Percentiles rank a stretch among this genome's conserved stretches.
phyloP scores from a whole-genome alignment of 2,329 filamentous ascomycete genomes.

The Colletotrichum magnum region DNA sequence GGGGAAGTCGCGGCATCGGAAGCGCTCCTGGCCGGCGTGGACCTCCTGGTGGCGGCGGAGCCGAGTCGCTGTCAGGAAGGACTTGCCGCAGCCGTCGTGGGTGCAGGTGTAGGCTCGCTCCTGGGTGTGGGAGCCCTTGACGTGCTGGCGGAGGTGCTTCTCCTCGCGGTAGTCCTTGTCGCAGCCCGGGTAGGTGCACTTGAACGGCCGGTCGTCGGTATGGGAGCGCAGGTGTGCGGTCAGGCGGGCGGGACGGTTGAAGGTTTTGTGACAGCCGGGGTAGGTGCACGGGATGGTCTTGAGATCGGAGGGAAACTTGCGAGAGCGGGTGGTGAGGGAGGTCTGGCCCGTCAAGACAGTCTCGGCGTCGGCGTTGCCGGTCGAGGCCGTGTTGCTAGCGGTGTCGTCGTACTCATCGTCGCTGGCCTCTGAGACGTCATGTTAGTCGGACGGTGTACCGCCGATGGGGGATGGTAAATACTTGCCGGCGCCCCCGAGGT shows the following conservation, averaged over 20 bases:
- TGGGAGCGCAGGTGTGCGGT: conserved; percentile 87
- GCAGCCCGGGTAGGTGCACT: conserved; percentile 79
- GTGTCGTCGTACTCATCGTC: conserved; percentile 41
- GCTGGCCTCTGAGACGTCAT: conserved; percentile 21
- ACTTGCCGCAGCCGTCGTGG: conserved; percentile 81
- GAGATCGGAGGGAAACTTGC: conserved; percentile 76
- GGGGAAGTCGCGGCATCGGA: conserved; percentile 78
- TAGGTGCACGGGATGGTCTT: conserved; percentile 85
- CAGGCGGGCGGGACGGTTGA: conserved; percentile 87
- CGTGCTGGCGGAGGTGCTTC: conserved; percentile 87
- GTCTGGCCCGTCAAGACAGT: conserved; percentile 39
- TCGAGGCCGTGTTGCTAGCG: conserved; percentile 38
- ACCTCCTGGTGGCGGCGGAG: conserved; percentile 83
- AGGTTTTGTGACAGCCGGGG: conserved; percentile 83
- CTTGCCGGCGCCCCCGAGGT: conserved; percentile 25
- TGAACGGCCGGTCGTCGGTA: conserved; percentile 85
- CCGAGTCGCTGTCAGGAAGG: conserved; percentile 84
- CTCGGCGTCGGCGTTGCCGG: conserved; percentile 38
- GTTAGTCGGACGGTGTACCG: conserved; percentile 15
- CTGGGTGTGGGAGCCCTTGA: conserved; percentile 84
- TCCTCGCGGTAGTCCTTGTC: conserved; percentile 88
- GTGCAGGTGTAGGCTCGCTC: conserved; percentile 78
- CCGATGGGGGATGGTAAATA: neutral
- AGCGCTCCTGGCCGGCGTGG: conserved; percentile 83
- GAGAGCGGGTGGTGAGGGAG: conserved; percentile 42